These are phyloP conservation scores for Luffa aegyptiaca DNA, from an alignment of 306 rosid species.

Conservation along the genomic window DNA sequence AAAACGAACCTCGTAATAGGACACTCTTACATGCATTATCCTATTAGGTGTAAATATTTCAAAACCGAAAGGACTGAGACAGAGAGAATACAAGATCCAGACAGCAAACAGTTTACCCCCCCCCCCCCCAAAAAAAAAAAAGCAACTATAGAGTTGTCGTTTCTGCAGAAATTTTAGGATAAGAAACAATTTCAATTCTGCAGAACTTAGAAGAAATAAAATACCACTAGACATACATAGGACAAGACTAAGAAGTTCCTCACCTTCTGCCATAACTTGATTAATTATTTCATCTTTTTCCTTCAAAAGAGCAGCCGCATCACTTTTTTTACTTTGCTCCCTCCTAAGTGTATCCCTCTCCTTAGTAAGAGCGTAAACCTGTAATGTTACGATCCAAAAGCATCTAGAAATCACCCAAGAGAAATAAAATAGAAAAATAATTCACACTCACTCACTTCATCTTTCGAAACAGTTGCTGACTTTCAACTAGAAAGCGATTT, in stretches of 20 bases:
- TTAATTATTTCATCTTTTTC: conserved; percentile 97
- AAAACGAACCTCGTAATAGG: background rate
- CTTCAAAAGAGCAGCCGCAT: conserved; percentile 93
- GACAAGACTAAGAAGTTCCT: background rate
- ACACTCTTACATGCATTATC: background rate
- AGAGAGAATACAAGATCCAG: background rate
- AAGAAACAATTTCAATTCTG: background rate
- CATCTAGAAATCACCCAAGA: conserved; percentile 2
- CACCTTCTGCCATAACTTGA: conserved; percentile 99
- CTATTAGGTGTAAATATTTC: background rate
- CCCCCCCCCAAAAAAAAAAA: background rate
- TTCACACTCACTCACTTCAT: background rate
- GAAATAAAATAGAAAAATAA: background rate
- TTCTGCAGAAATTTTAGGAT: background rate
- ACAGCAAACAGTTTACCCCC: background rate
- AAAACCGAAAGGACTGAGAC: background rate
- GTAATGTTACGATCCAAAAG: conserved; percentile 18
- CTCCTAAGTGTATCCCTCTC: conserved; percentile 95
- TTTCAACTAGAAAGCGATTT: background rate
- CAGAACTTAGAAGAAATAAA: background rate
- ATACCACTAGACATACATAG: background rate
- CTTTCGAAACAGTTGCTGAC: background rate
- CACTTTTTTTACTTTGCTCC: conserved; percentile 93
- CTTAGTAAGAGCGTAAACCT: conserved; percentile 94
- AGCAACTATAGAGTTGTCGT: background rate